These are phyloP conservation scores for Rhynchospora tenuis DNA, from an alignment of 176 grass and related monocot species.

Conservation along the genomic window DNA sequence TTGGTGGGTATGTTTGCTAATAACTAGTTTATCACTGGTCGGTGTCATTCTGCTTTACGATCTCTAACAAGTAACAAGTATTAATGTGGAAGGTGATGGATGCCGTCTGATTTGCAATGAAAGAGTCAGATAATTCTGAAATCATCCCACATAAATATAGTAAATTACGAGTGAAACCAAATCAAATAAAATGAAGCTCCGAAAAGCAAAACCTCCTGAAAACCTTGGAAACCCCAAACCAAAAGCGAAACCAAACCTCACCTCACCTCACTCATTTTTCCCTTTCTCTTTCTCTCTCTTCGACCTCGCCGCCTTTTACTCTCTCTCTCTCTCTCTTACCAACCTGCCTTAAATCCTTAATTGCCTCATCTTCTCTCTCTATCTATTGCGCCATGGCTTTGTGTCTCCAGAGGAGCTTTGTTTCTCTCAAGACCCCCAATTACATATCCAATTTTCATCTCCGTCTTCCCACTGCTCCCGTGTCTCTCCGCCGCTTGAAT, in stretches of 20 bases:
- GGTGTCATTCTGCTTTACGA: too few relatives aligned
- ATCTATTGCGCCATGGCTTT: slow-evolving; percentile 8
- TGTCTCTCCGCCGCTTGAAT: not conserved
- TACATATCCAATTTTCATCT: not conserved
- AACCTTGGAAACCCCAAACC: not conserved
- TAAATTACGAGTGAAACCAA: too few relatives aligned
- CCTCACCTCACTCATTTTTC: not conserved
- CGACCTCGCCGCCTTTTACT: not conserved
- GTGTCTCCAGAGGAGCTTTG: not conserved
- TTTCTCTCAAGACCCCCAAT: slow-evolving; percentile 4
- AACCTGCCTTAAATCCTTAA: not conserved
- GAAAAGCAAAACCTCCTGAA: not conserved
- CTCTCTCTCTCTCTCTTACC: not conserved
- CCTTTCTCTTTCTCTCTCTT: not conserved
- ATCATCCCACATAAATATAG: too few relatives aligned
- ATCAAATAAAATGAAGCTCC: not conserved
- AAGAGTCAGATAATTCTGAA: too few relatives aligned
- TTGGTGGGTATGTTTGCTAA: too few relatives aligned
- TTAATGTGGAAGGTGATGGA: too few relatives aligned
- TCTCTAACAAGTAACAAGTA: too few relatives aligned
- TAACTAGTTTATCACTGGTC: too few relatives aligned
- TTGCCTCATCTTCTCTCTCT: not conserved
- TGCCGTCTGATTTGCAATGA: too few relatives aligned
- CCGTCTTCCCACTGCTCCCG: not conserved
- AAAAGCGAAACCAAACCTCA: slow-evolving; percentile 8